Percentiles rank a stretch among this genome's conserved stretches.
phyloP scores from a whole-genome alignment of 495 filamentous ascomycete species.

The Xylaria acuta region DNA sequence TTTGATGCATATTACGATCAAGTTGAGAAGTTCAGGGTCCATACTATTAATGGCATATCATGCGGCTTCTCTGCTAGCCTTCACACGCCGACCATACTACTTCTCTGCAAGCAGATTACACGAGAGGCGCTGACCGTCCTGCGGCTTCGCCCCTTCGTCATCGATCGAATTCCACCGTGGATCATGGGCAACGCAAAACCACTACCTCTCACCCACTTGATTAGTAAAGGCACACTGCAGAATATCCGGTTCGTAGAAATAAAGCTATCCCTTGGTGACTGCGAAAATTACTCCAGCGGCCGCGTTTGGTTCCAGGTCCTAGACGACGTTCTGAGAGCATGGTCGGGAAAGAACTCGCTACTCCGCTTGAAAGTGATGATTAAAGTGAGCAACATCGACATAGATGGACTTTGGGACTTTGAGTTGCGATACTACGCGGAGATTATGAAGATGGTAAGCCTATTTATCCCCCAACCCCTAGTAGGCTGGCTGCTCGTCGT shows the following conservation, averaged over 20 bases:
- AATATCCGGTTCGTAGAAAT: slow-evolving; percentile 41
- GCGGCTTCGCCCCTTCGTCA: slow-evolving; percentile 33
- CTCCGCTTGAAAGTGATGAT: slow-evolving; percentile 41
- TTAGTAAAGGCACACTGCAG: slow-evolving; percentile 40
- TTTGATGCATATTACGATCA: slow-evolving; percentile 40
- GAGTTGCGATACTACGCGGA: slow-evolving; percentile 35
- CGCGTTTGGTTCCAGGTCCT: slow-evolving; percentile 39
- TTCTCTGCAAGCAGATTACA: slow-evolving; percentile 47
- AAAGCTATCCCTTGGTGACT: slow-evolving; percentile 41
- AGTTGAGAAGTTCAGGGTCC: slow-evolving; percentile 33
- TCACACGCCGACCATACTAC: slow-evolving; percentile 40
- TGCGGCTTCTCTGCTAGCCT: slow-evolving; percentile 26
- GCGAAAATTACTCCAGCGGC: slow-evolving; percentile 35
- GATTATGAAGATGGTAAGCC: slow-evolving; percentile 29
- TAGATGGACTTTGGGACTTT: slow-evolving; percentile 32
- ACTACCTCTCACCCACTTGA: slow-evolving; percentile 38
- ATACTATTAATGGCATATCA: slow-evolving; percentile 4
- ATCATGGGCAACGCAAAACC: slow-evolving; percentile 37
- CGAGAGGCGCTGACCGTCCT: slow-evolving; percentile 39
- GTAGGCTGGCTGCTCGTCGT: background rate
- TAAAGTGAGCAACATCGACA: slow-evolving; percentile 34
- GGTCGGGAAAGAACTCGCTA: slow-evolving; percentile 37
- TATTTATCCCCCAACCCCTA: background rate
- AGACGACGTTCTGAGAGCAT: slow-evolving; percentile 33
- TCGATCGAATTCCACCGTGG: slow-evolving; percentile 49